Evolutionary conservation across 225 moss, liverwort and hornwort species (phyloP).

Genomic region (Lunularia cruciata): DNA sequence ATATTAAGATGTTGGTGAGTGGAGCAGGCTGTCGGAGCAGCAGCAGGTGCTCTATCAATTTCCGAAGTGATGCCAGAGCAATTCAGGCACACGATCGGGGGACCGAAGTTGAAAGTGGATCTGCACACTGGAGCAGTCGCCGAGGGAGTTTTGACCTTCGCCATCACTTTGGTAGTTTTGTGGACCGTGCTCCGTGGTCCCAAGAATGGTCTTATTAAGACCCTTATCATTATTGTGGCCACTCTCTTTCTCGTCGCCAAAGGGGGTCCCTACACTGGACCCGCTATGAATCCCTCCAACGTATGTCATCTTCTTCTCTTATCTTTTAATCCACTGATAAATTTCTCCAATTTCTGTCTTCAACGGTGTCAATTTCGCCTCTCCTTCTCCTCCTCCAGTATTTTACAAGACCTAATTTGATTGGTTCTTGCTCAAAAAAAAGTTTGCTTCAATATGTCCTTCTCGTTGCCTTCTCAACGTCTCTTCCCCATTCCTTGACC

Average conservation of each 20-base stretch:
- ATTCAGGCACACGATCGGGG: conserved; percentile 57
- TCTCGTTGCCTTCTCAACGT: not conserved
- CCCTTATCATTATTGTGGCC: conserved; percentile 46
- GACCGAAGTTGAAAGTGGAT: conserved; percentile 69
- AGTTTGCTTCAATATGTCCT: not conserved
- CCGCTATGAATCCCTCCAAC: conserved; percentile 87
- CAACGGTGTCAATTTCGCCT: too few relatives aligned
- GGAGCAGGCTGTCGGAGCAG: conserved; percentile 68
- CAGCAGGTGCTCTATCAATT: conserved; percentile 52
- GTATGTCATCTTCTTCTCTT: conserved; percentile 46
- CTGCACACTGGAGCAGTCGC: conserved; percentile 59
- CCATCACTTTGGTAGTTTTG: conserved; percentile 52
- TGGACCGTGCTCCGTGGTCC: conserved; percentile 64
- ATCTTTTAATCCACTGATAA: too few relatives aligned
- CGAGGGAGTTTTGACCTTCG: conserved; percentile 66
- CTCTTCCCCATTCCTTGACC: too few relatives aligned
- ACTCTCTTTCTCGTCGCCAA: conserved; percentile 54
- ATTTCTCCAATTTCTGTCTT: too few relatives aligned
- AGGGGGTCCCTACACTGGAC: conserved; percentile 72
- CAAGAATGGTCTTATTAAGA: conserved; percentile 39
- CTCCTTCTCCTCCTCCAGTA: too few relatives aligned
- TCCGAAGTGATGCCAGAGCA: conserved; percentile 50
- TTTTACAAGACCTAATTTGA: too few relatives aligned
- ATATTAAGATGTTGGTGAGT: too few relatives aligned
- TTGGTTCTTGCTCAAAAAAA: too few relatives aligned